Conservation (phyloP, 2,329 filamentous ascomycete species). For the Bipolaris bicolor region DNA sequence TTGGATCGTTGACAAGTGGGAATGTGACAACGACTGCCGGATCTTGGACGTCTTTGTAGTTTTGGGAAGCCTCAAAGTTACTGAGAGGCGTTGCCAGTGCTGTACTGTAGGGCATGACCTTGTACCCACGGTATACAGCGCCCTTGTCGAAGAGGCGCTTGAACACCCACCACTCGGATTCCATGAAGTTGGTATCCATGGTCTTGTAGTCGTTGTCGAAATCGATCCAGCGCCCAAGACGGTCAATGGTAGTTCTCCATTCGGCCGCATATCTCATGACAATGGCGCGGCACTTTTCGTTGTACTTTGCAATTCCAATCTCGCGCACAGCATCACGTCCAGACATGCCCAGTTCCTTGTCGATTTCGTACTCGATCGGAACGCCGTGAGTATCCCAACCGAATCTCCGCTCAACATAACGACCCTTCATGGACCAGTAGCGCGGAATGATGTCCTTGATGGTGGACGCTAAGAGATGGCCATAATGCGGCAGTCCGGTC, state of each 20-base stretch:
- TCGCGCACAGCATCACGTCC: slow-evolving; percentile 86
- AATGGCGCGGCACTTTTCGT: slow-evolving; percentile 87
- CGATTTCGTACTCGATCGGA: slow-evolving; percentile 95
- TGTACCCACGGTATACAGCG: slow-evolving; percentile 85
- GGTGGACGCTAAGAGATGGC: slow-evolving; percentile 85
- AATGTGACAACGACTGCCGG: slow-evolving; percentile 89
- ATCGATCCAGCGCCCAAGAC: slow-evolving; percentile 93
- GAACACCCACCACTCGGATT: slow-evolving; percentile 96
- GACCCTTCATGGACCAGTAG: slow-evolving; percentile 98
- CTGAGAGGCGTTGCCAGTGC: slow-evolving; percentile 86
- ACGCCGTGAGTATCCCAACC: slow-evolving; percentile 96
- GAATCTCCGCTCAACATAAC: slow-evolving; percentile 88
- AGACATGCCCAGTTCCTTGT: slow-evolving; percentile 91
- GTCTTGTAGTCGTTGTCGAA: slow-evolving; percentile 99
- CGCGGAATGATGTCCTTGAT: slow-evolving; percentile 97
- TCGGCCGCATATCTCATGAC: slow-evolving; percentile 89
- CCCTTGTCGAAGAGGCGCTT: slow-evolving; percentile 91
- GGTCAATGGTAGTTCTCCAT: slow-evolving; percentile 86
- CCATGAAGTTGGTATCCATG: slow-evolving; percentile 96
- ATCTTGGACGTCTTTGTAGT: slow-evolving; percentile 92
- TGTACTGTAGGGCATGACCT: slow-evolving; percentile 95
- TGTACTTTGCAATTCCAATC: slow-evolving; percentile 87
- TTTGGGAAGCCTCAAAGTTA: slow-evolving; percentile 93
- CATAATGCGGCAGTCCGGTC: slow-evolving; percentile 68
- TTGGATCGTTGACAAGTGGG: slow-evolving; percentile 77